Percentiles rank a stretch among this genome's conserved stretches.
Evolutionary conservation across 2,329 filamentous ascomycete genomes (phyloP).

Genomic region (Scedosporium boydii): DNA sequence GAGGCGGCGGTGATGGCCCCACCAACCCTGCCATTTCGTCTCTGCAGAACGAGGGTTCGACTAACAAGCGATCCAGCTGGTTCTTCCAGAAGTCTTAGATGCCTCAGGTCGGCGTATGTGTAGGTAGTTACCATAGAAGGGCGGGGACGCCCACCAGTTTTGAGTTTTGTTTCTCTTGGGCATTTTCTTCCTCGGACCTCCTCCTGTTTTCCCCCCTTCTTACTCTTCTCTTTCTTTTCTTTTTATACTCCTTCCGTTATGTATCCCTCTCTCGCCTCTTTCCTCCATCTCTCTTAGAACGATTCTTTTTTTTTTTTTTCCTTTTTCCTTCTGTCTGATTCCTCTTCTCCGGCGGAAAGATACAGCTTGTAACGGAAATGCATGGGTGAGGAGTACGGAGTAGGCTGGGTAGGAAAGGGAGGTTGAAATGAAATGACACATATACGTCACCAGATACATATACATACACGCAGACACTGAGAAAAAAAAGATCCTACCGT

Average conservation of each 20-base stretch:
- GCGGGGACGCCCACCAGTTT: slow-evolving; percentile 1
- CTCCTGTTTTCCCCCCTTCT: not conserved
- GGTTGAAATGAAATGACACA: not conserved
- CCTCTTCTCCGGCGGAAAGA: not conserved
- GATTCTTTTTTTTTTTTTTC: not conserved
- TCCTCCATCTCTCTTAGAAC: not conserved
- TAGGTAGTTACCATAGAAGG: slow-evolving; percentile 7
- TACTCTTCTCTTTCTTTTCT: not conserved
- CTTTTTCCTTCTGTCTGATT: not conserved
- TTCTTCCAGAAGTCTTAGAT: slow-evolving; percentile 57
- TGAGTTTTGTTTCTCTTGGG: slow-evolving; percentile 1
- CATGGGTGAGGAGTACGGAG: slow-evolving; percentile 7
- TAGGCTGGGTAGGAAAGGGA: not conserved
- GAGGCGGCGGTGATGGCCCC: slow-evolving; percentile 40
- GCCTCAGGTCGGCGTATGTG: slow-evolving; percentile 3
- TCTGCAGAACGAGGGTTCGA: slow-evolving; percentile 45
- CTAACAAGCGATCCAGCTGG: slow-evolving; percentile 62
- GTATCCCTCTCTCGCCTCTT: not conserved
- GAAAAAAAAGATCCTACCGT: no score
- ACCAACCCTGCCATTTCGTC: slow-evolving; percentile 48
- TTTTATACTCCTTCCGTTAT: not conserved
- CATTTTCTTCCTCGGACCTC: slow-evolving; percentile 4
- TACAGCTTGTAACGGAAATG: slow-evolving; percentile 6
- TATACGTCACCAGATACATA: not conserved
- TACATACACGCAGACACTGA: not conserved